Percentiles rank a stretch among this genome's conserved stretches.
phyloP scores from a whole-genome alignment of 2,329 filamentous ascomycete genomes.

The Penicillium verrucosum region DNA sequence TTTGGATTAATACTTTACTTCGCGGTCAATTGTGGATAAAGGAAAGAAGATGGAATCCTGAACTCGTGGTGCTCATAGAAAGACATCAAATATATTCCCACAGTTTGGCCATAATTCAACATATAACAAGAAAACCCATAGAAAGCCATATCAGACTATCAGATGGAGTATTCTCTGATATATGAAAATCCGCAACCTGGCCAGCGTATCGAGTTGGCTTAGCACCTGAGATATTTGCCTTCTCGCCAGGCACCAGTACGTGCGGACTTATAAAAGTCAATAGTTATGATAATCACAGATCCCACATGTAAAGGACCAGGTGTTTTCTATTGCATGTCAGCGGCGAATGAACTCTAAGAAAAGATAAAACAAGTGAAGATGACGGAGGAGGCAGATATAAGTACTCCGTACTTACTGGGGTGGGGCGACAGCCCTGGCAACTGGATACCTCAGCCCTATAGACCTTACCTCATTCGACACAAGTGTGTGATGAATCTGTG shows the following conservation, averaged over 20 bases:
- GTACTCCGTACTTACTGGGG: background rate
- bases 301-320: too few relatives aligned
- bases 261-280: too few relatives aligned
- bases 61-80: background rate
- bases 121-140: too few relatives aligned
- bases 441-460: background rate
- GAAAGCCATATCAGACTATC: background rate
- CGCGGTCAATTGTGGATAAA: background rate
- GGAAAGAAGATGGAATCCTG: background rate
- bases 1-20: too few relatives aligned
- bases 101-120: background rate
- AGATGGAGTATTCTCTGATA: too few relatives aligned
- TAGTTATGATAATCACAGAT: background rate
- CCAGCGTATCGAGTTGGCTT: background rate
- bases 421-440: background rate
- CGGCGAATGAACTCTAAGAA: background rate
- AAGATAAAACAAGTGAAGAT: background rate
- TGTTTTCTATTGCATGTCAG: too few relatives aligned
- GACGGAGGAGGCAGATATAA: background rate
- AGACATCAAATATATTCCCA: background rate
- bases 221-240: too few relatives aligned
- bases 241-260: background rate
- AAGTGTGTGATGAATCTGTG: background rate
- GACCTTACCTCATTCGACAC: constrained; percentile 2
- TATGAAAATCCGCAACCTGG: background rate